Conservation (phyloP, 495 filamentous ascomycete genomes). For the Penicillium coprophilum region DNA sequence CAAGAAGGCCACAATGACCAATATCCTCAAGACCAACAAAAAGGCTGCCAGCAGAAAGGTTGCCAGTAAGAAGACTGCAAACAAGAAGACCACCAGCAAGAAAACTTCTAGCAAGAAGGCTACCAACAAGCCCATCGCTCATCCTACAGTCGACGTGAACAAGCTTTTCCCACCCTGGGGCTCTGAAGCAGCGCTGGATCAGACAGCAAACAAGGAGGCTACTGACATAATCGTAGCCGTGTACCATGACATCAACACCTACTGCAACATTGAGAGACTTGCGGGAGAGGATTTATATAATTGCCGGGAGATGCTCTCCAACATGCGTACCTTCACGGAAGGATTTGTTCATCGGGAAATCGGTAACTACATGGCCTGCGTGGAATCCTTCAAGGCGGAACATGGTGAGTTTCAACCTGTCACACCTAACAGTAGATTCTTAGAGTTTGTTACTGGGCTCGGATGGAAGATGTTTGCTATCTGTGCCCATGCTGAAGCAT, state of each 20-base stretch:
- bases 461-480: constrained; percentile 41
- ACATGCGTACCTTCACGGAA: not conserved
- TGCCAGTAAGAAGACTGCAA: not conserved
- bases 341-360: constrained; percentile 1
- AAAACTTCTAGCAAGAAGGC: not conserved
- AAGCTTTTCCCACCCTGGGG: not conserved
- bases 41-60: not conserved
- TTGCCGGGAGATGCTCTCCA: not conserved
- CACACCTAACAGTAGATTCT: not conserved
- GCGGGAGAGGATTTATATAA: not conserved
- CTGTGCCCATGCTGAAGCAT: constrained; percentile 32
- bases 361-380: not conserved
- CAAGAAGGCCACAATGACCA: not conserved
- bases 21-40: not conserved
- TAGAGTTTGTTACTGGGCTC: constrained; percentile 1
- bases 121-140: no score
- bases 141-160: not conserved
- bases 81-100: not conserved
- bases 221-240: constrained; percentile 18
- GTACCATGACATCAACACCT: constrained; percentile 22
- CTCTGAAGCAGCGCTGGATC: not conserved
- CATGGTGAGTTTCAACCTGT: constrained; percentile 1
- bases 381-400: not conserved
- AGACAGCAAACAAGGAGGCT: not conserved
- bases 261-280: constrained; percentile 8